These are phyloP conservation scores for Aspergillus latus DNA, from an alignment of 2,329 filamentous ascomycete genomes.

Conservation along the genomic window DNA sequence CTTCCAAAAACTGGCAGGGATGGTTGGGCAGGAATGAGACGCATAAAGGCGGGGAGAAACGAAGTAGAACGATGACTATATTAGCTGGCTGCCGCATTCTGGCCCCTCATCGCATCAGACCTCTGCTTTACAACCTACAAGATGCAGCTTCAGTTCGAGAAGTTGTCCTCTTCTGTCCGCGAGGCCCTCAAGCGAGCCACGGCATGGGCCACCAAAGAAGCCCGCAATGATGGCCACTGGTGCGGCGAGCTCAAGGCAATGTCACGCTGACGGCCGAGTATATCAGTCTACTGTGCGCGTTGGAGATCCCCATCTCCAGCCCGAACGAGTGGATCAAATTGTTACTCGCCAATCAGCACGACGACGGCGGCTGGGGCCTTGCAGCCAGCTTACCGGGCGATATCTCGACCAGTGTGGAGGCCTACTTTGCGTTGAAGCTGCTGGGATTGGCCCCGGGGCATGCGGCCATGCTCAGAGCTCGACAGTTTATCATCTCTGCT, in stretches of 20 bases:
- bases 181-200: neutral
- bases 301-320: conserved; percentile 13
- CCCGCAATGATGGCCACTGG: conserved; percentile 28
- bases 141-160: neutral
- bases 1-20: no score
- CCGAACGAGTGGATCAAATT: conserved; percentile 11
- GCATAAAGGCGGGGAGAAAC: no score
- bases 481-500: conserved; percentile 22
- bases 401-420: conserved; percentile 32
- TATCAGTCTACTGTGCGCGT: conserved; percentile 25
- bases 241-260: conserved; percentile 26
- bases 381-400: conserved; percentile 26
- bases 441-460: conserved; percentile 22
- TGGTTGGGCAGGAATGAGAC: no score
- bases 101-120: no score
- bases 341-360: conserved; percentile 24
- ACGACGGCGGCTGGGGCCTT: conserved; percentile 35
- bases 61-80: no score
- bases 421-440: conserved; percentile 38
- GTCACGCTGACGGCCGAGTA: conserved; percentile 29
- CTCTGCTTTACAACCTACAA: no score
- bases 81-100: no score
- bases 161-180: neutral
- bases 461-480: conserved; percentile 20
- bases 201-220: neutral